Conservation (phyloP, 371 early-diverging fungal genomes). For the Lichtheimia corymbifera region DNA sequence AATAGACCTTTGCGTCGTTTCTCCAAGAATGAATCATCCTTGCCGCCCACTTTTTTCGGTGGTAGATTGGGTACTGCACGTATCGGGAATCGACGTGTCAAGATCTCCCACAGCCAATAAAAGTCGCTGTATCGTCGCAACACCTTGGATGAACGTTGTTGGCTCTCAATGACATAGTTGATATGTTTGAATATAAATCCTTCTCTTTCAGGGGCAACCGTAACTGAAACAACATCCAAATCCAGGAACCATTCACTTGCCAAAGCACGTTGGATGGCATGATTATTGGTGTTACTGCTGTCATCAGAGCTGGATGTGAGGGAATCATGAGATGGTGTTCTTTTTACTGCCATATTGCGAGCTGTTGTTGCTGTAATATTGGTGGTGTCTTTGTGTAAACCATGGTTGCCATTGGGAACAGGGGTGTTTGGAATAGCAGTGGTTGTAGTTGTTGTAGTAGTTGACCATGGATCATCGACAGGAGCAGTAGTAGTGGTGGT, state of each 20-base stretch:
- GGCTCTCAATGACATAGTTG: constrained; percentile 74
- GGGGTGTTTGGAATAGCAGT: background rate
- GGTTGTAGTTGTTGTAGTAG: background rate
- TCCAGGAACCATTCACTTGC: constrained; percentile 39
- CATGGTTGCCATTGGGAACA: background rate
- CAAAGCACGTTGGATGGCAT: background rate
- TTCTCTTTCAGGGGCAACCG: constrained; percentile 69
- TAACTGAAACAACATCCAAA: constrained; percentile 48
- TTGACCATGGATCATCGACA: constrained; percentile 20
- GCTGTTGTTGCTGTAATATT: no score
- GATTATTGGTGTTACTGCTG: background rate
- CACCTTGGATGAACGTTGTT: constrained; percentile 62
- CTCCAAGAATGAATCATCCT: constrained; percentile 69
- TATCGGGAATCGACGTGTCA: constrained; percentile 72
- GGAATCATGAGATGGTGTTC: background rate
- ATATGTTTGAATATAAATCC: constrained; percentile 82
- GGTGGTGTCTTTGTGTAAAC: no score
- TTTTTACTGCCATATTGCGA: no score
- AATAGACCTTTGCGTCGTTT: constrained; percentile 66
- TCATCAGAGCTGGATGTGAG: background rate
- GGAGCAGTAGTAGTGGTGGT: constrained; percentile 1
- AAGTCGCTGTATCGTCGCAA: constrained; percentile 85
- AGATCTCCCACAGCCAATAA: constrained; percentile 74
- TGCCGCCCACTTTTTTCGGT: constrained; percentile 62
- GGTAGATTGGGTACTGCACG: constrained; percentile 71